Percentiles rank a stretch among this genome's conserved stretches.
Evolutionary conservation across 805 yeast genomes (phyloP).

Genomic region (Kazachstania martiniae): DNA sequence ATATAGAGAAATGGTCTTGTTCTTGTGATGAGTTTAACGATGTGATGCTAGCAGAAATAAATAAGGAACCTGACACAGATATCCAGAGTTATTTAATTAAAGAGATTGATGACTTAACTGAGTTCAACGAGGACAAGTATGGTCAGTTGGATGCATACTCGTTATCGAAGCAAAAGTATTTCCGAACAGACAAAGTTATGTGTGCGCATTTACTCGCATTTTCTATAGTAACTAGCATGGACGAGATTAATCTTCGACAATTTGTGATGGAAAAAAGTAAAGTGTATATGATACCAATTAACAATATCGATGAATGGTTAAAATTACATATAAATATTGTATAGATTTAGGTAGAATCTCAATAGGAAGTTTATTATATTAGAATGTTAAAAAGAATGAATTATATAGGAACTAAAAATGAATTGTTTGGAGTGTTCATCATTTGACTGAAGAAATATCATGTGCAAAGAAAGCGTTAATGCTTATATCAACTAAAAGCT

Average conservation of each 20-base stretch:
- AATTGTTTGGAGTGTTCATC: no score
- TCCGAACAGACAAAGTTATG: constrained; percentile 15
- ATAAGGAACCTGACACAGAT: constrained; percentile 4
- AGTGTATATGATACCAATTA: constrained; percentile 17
- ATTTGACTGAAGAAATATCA: no score
- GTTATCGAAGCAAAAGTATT: constrained; percentile 18
- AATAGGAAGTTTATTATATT: no score
- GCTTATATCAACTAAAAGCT: no score
- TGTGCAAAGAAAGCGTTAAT: no score
- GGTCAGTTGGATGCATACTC: constrained; percentile 21
- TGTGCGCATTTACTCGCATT: constrained; percentile 28
- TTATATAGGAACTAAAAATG: no score
- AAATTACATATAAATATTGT: constrained; percentile 26
- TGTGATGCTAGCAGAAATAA: constrained; percentile 12
- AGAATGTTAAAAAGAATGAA: no score
- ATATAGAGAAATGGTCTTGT: constrained; percentile 25
- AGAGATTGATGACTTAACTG: constrained; percentile 12
- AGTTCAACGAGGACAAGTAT: constrained; percentile 20
- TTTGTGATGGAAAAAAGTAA: constrained; percentile 13
- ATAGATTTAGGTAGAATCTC: constrained; percentile 11
- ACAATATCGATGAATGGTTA: constrained; percentile 28
- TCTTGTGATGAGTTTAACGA: constrained; percentile 25
- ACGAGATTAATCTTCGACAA: constrained; percentile 10
- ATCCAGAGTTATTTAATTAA: constrained; percentile 5
- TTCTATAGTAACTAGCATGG: constrained; percentile 18